Evolutionary conservation across 1,139 yeast species (phyloP).

Genomic region (Suhomyces choctaworum): DNA sequence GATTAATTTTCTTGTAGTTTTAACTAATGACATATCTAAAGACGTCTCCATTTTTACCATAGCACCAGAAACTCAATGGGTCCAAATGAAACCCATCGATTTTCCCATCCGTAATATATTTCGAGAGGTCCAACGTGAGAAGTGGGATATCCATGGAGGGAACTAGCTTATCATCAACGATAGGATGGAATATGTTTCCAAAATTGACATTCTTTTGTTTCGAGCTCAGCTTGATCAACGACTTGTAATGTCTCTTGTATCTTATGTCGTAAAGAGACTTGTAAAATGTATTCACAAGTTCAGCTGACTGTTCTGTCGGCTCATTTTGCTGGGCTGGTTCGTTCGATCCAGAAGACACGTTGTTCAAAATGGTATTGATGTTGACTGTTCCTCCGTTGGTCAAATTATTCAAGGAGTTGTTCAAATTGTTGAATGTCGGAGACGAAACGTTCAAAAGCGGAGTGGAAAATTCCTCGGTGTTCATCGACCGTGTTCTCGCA

Average conservation of each 20-base stretch:
- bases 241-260: conserved; percentile 29
- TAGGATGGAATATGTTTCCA: conserved; percentile 37
- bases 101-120: conserved; percentile 35
- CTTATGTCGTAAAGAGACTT: conserved; percentile 39
- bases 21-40: conserved; percentile 23
- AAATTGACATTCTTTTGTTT: conserved; percentile 13
- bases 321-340: conserved; percentile 3
- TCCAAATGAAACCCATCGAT: conserved; percentile 46
- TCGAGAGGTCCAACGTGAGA: conserved; percentile 35
- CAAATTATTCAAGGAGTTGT: conserved; percentile 12
- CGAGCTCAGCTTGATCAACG: conserved; percentile 11
- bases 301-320: conserved; percentile 11
- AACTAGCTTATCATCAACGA: conserved; percentile 39
- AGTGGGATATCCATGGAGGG: conserved; percentile 45
- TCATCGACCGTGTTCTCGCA: conserved; percentile 16
- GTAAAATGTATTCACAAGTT: conserved; percentile 35
- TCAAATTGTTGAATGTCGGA: conserved; percentile 13
- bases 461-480: conserved; percentile 15
- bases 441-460: conserved; percentile 12
- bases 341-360: background rate
- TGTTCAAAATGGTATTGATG: conserved; percentile 13
- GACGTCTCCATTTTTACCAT: conserved; percentile 54
- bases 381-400: conserved; percentile 16
- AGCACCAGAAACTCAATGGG: conserved; percentile 47
- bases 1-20: conserved; percentile 1